phyloP scores from a whole-genome alignment of 768 basidiomycete genomes.

The Clitopilus passeckerianus region DNA sequence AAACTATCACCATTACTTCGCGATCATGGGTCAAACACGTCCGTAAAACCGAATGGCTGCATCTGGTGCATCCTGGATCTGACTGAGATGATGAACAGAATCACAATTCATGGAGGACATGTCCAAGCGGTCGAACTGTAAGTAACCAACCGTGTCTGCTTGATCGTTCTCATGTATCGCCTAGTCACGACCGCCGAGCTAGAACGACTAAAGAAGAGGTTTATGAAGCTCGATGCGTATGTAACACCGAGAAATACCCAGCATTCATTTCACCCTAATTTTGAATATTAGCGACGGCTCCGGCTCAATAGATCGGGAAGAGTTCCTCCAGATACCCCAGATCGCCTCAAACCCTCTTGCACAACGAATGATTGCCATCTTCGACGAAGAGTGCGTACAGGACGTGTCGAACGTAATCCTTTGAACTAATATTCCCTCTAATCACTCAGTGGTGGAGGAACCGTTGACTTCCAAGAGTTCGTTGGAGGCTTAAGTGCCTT shows the following conservation, averaged over 20 bases:
- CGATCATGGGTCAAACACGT: conserved; percentile 78
- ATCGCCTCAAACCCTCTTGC: conserved; percentile 97
- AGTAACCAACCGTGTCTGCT: conserved; percentile 24
- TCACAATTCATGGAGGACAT: conserved; percentile 98
- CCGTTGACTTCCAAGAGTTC: conserved; percentile 99
- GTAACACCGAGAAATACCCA: conserved; percentile 10
- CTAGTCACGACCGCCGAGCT: conserved; percentile 92
- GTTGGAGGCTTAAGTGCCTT: conserved; percentile 97
- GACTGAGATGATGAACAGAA: conserved; percentile 33
- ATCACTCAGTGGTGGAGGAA: conserved; percentile 81
- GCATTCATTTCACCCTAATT: not conserved
- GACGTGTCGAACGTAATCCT: conserved; percentile 1
- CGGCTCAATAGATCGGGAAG: conserved; percentile 97
- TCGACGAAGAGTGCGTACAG: conserved; percentile 90
- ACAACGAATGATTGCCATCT: conserved; percentile 98
- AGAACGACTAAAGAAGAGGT: conserved; percentile 95
- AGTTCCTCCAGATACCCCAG: conserved; percentile 98
- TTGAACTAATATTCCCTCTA: conserved; percentile 1
- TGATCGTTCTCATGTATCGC: not conserved
- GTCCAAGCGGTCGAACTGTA: conserved; percentile 96
- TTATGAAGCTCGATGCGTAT: conserved; percentile 98
- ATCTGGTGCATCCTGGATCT: conserved; percentile 1
- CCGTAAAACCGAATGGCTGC: conserved; percentile 23
- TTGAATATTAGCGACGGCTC: conserved; percentile 75
- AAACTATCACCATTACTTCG: conserved; percentile 1